Evolutionary conservation across 2,329 filamentous ascomycete species (phyloP).

Genomic region (Colletotrichum higginsianum): DNA sequence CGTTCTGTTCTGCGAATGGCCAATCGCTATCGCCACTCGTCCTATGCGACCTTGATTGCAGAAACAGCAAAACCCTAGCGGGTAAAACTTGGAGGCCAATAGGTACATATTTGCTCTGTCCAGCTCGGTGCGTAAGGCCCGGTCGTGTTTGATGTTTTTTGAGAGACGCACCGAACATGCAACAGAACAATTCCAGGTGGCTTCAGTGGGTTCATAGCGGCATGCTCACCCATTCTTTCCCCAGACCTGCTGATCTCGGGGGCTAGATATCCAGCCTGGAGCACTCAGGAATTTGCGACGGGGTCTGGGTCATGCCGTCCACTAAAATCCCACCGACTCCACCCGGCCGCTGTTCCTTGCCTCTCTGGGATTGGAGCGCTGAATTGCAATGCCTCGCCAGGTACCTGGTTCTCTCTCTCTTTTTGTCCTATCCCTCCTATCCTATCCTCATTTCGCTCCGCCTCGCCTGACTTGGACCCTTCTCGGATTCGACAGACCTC

Average conservation of each 20-base stretch:
- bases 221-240: slow-evolving; percentile 3
- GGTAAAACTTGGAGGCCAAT: not conserved
- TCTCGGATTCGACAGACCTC: slow-evolving; percentile 21
- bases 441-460: slow-evolving; percentile 13
- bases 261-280: not conserved
- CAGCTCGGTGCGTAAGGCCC: no score
- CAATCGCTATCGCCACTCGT: not conserved
- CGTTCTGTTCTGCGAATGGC: not conserved
- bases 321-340: not conserved
- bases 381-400: not conserved
- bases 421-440: not conserved
- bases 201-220: not conserved
- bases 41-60: not conserved
- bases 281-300: not conserved
- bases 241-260: slow-evolving; percentile 9
- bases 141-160: not conserved
- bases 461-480: slow-evolving; percentile 20
- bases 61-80: not conserved
- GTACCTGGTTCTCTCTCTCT: slow-evolving; percentile 15
- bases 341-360: slow-evolving; percentile 2
- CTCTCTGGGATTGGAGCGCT: slow-evolving; percentile 8
- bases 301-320: not conserved
- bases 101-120: not conserved
- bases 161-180: not conserved
- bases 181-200: slow-evolving; percentile 2